phyloP scores from a whole-genome alignment of 2,329 filamentous ascomycete genomes.

The Phialemoniopsis sp. region DNA sequence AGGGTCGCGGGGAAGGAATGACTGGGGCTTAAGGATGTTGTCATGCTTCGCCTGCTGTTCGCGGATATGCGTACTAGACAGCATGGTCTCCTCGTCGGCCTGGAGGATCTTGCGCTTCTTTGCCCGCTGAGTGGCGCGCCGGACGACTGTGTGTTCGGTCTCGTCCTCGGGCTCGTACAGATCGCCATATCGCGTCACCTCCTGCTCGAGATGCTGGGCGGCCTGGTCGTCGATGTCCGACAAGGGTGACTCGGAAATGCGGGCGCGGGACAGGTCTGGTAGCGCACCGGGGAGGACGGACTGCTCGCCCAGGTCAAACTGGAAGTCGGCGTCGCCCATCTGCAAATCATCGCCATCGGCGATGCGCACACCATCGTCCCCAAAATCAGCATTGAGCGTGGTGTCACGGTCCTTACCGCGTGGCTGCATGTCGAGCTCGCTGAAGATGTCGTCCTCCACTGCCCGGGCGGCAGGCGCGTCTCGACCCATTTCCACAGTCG shows the following conservation, averaged over 20 bases:
- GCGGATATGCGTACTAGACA: constrained; percentile 75
- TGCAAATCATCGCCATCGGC: constrained; percentile 59
- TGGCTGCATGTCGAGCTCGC: constrained; percentile 56
- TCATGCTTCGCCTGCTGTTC: constrained; percentile 82
- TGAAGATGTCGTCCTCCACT: constrained; percentile 66
- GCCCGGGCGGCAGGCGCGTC: constrained; percentile 68
- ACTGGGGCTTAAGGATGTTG: constrained; percentile 77
- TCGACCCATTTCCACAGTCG: constrained; percentile 85
- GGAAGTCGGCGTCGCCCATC: constrained; percentile 61
- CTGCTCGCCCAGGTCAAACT: constrained; percentile 57
- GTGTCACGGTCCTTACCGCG: constrained; percentile 51
- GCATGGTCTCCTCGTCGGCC: constrained; percentile 76
- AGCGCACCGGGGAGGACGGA: constrained; percentile 50
- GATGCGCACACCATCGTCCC: constrained; percentile 51
- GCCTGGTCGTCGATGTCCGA: constrained; percentile 65
- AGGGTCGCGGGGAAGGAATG: constrained; percentile 83
- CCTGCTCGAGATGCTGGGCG: constrained; percentile 54
- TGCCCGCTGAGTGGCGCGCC: constrained; percentile 66
- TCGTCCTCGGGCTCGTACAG: constrained; percentile 60
- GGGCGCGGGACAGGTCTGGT: constrained; percentile 45
- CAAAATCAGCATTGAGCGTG: constrained; percentile 49
- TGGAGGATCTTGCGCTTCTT: constrained; percentile 75
- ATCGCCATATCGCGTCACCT: constrained; percentile 52
- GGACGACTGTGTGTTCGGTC: constrained; percentile 53
- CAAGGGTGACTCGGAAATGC: constrained; percentile 67